Percentiles rank a stretch among this genome's conserved stretches.
phyloP scores from a whole-genome alignment of 148 eudicot species.

The Talinum fruticosum region DNA sequence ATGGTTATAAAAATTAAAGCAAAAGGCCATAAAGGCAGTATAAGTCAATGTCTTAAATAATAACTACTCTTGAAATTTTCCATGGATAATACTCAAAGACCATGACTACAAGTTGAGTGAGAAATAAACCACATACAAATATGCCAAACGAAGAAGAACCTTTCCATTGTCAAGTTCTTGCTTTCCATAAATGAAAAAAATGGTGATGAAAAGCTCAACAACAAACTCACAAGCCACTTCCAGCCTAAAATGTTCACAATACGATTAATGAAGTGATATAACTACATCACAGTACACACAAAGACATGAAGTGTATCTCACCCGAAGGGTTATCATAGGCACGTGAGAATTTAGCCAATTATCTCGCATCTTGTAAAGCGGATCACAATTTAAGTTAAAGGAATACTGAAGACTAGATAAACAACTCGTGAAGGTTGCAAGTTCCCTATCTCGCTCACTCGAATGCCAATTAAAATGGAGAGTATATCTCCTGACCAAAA shows the following conservation, averaged over 20 bases:
- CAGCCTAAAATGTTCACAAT: not conserved
- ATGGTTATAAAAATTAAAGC: no score
- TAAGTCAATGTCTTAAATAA: not conserved
- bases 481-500: slow-evolving; percentile 86
- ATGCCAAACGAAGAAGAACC: slow-evolving; percentile 85
- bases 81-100: not conserved
- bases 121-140: slow-evolving; percentile 73
- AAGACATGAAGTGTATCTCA: slow-evolving; percentile 21
- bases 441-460: slow-evolving; percentile 60
- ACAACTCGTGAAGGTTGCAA: not conserved
- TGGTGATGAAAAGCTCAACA: not conserved
- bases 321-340: slow-evolving; percentile 89
- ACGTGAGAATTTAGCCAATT: slow-evolving; percentile 45
- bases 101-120: not conserved
- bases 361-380: slow-evolving; percentile 43
- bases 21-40: no score
- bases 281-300: not conserved
- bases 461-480: slow-evolving; percentile 90
- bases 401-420: not conserved
- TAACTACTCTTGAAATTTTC: not conserved
- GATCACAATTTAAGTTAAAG: not conserved
- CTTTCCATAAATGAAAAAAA: not conserved
- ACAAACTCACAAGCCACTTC: not conserved
- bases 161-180: slow-evolving; percentile 85
- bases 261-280: not conserved